Evolutionary conservation across 768 basidiomycete species (phyloP), one percentile per base, ranked within the genome.

Genomic region (Podaxis pistillaris): DNA sequence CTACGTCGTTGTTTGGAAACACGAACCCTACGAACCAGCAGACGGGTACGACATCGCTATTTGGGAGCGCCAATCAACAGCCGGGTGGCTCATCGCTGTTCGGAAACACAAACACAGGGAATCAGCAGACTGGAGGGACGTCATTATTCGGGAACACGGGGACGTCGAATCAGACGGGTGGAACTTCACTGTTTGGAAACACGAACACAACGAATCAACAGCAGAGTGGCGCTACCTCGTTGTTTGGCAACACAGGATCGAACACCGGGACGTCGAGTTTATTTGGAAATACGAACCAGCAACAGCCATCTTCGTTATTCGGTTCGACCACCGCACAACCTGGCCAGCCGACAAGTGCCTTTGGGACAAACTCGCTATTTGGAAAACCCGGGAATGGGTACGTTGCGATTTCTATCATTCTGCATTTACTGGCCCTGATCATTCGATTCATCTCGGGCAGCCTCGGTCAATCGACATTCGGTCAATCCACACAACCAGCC

Each of bases 251-350:
- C 55, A 63, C 63, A 6, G 60, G 64, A 37, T 60, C 64, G 12
- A 55, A 64, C 65, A 65, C 40, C 40, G 40, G 44, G 44, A 22
- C 44, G 19, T 46, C 44, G 66, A 49, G 24, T 60, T 22, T 63
- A 17, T 63, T 63, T 38, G 63, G 63, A 30, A 58, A 53, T 19
- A 53, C 63, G 37, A 40, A 30, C 19, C 58, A 59, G 37, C 56
- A 41, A 30, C 76, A 75, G 56, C 65, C 67, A 12, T 64, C 68
- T 1, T 70, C 77, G 0, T 65, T 79, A 28, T 80, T 71, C 65
- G 71, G 73, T 9, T 67, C 68, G 37, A 64, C 68, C 9, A 33
- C 33, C 17, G 67, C 59, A n/a, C 67, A 60, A 64, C 65, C 40
- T 30, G 56, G 63, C 17, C 68, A 64, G 37, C 41, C 62, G 6